Base-by-base conservation (phyloP, 805 yeast genomes). In the Kluyveromyces wickerhamii region DNA sequence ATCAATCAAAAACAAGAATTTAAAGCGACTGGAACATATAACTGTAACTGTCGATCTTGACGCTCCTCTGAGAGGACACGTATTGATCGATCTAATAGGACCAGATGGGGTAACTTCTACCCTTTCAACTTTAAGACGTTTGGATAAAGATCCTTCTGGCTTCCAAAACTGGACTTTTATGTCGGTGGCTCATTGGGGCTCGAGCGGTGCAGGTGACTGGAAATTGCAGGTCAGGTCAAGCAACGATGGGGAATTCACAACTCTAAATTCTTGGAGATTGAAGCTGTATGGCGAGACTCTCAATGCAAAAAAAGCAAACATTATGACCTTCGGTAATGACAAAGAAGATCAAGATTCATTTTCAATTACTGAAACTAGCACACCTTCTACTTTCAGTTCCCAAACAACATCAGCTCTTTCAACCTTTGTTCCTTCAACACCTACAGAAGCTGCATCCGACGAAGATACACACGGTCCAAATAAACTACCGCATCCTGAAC, bases 121-220 rank as follows among this genome's bases (percentile, higher is more conserved):
- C 29, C 66, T 92, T 40, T 96, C 92, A 0, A 71, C 77, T 16
- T 66, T 67, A 13, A 71, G 98, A 47, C 60, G 60, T 5, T 45
- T 59, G 13, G 98, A 92, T 57, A 43, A 38, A 7, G 66, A 76
- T 5, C 42, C 46, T 2, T 63, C 54, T 1, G 95, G 95, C 0
- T 81, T 85, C 44, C 47, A 54, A 4, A 67, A 81, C 45, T 92
- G 98, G 98, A 82, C 84, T 1, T 92, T 92, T 52, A 85, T 88
- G 85, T 73, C 89, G 8, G 97, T 92, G n/a, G 96, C 95, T 1
- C 97, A 92, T 56, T 92, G 97, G 96, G 96, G 96, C 25, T 96
- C 89, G 56, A 88, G 80, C 47, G 89, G 88, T 2, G 59, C 59
- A 17, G 99, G 99, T 8, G 74, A 71, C 4, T 92, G 98, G 98